Conservation (phyloP, 2,329 filamentous ascomycete species). For the Xylariaceae sp. region DNA sequence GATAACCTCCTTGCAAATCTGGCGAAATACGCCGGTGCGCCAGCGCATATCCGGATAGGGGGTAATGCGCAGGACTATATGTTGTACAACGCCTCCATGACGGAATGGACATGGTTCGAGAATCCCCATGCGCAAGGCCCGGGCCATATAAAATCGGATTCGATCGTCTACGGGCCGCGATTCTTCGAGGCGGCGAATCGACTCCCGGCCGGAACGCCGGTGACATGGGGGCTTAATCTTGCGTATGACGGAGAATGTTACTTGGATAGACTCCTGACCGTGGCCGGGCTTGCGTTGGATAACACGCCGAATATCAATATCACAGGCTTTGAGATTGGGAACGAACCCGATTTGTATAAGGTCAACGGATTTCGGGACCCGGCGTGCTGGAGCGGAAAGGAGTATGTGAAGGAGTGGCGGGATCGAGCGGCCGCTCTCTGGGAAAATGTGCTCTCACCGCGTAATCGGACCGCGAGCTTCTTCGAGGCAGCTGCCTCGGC, state of each 20-base stretch:
- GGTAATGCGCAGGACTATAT: conserved; percentile 49
- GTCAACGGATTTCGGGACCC: conserved; percentile 40
- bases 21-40: conserved; percentile 43
- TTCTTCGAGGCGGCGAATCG: conserved; percentile 45
- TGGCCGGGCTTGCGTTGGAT: conserved; percentile 32
- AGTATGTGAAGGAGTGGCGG: conserved; percentile 43
- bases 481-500: conserved; percentile 43
- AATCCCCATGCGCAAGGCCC: conserved; percentile 35
- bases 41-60: conserved; percentile 44
- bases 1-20: conserved; percentile 46
- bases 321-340: conserved; percentile 30
- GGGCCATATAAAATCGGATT: conserved; percentile 38
- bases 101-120: conserved; percentile 32
- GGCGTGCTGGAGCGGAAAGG: conserved; percentile 38
- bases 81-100: conserved; percentile 37
- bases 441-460: conserved; percentile 40
- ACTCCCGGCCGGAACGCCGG: conserved; percentile 44
- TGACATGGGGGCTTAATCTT: conserved; percentile 47
- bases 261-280: conserved; percentile 37
- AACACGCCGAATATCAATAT: conserved; percentile 25
- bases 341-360: conserved; percentile 30
- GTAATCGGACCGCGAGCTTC: conserved; percentile 37
- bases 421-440: conserved; percentile 40
- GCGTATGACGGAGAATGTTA: conserved; percentile 43
- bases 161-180: conserved; percentile 42